phyloP scores from a whole-genome alignment of 345 rosid genomes.

The Eucalyptus sp. region DNA sequence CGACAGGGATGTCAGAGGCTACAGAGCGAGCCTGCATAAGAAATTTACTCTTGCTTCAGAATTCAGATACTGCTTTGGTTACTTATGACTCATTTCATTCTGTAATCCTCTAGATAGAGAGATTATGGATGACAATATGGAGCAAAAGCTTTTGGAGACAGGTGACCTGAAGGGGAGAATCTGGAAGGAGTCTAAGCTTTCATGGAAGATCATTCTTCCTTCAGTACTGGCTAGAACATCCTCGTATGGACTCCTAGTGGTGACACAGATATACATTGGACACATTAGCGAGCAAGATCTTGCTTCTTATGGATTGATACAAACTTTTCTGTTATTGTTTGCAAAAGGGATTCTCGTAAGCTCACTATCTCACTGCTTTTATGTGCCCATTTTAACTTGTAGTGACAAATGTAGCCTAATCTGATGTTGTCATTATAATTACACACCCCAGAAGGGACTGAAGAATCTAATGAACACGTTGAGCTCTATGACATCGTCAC shows the following conservation, averaged over 20 bases:
- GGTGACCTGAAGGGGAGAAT: background rate
- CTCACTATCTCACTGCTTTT: background rate
- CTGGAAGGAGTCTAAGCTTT: background rate
- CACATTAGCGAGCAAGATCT: background rate
- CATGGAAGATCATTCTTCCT: background rate
- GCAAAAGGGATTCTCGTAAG: background rate
- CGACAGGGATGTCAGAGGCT: background rate
- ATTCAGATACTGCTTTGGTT: background rate
- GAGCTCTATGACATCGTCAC: background rate
- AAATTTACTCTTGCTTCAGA: background rate
- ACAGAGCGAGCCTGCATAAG: background rate
- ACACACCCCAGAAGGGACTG: background rate
- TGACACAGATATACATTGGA: background rate
- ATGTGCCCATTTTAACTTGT: background rate
- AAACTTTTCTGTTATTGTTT: background rate
- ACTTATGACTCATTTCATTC: background rate
- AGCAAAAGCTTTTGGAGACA: background rate
- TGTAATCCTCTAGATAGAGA: background rate
- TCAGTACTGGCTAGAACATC: background rate
- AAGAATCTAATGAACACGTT: background rate
- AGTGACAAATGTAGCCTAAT: background rate
- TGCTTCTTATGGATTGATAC: background rate
- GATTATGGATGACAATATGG: background rate
- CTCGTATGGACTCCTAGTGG: background rate
- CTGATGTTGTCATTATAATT: background rate